Conservation (phyloP, 2,329 filamentous ascomycete species). For the Aspergillus fischeri region DNA sequence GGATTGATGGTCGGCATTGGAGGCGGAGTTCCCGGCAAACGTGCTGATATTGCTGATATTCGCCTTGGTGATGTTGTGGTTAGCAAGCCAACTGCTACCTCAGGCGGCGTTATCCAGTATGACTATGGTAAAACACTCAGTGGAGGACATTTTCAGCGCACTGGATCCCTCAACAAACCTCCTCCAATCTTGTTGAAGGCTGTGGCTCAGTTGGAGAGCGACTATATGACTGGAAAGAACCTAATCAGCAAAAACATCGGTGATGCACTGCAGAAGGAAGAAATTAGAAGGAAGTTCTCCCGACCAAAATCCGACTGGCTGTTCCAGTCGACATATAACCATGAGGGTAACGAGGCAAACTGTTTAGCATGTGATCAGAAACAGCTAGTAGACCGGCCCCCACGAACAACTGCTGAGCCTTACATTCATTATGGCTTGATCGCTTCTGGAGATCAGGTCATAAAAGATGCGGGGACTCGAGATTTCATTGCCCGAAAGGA, state of each 20-base stretch:
- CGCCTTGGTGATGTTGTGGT: slow-evolving; percentile 15
- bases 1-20: slow-evolving; percentile 13
- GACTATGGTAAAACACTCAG: slow-evolving; percentile 15
- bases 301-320: neutral
- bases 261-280: neutral
- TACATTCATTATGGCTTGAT: slow-evolving; percentile 16
- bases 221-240: neutral
- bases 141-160: slow-evolving; percentile 10
- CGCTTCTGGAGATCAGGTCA: slow-evolving; percentile 16
- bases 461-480: slow-evolving; percentile 1
- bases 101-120: slow-evolving; percentile 18
- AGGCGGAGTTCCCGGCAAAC: slow-evolving; percentile 6
- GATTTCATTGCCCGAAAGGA: neutral
- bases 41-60: slow-evolving; percentile 10
- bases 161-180: slow-evolving; percentile 12
- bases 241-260: neutral
- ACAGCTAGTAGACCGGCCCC: neutral
- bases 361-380: neutral
- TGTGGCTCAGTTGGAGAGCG: slow-evolving; percentile 9
- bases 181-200: slow-evolving; percentile 9
- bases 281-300: too few species aligned
- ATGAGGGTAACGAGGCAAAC: neutral
- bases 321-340: neutral
- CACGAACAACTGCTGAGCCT: neutral
- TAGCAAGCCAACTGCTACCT: slow-evolving; percentile 2